Conservation (phyloP, 192 early-diverging fungal genomes). For the Umbelopsis isabellina region DNA sequence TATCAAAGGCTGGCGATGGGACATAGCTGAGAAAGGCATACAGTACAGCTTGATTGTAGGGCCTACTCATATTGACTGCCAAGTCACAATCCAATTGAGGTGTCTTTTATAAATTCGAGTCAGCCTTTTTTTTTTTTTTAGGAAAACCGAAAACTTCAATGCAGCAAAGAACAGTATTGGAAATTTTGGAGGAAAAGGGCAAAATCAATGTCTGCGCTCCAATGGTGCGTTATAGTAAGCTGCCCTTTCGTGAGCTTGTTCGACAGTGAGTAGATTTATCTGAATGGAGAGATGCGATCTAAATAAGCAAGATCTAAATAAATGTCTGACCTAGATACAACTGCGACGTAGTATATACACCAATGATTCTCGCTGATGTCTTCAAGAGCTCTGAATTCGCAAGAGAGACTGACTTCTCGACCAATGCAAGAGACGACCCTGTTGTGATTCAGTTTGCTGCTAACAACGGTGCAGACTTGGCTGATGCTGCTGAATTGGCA, state of each 20-base stretch:
- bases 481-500: constrained; percentile 82
- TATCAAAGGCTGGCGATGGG: no score
- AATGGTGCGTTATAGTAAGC: constrained; percentile 97
- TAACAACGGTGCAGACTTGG: constrained; percentile 75
- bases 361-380: constrained; percentile 95
- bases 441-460: constrained; percentile 96
- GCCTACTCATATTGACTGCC: no score
- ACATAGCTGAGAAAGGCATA: no score
- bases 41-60: no score
- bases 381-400: constrained; percentile 85
- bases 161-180: constrained; percentile 31
- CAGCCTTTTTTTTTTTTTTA: no score
- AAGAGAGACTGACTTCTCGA: constrained; percentile 82
- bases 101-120: no score
- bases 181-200: constrained; percentile 59
- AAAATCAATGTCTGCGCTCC: constrained; percentile 88
- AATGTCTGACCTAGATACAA: constrained; percentile 63
- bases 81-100: no score
- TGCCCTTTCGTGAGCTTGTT: constrained; percentile 88
- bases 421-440: constrained; percentile 79
- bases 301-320: neutral
- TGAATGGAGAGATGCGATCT: constrained; percentile 5
- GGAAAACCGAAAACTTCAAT: neutral
- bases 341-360: constrained; percentile 88
- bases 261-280: constrained; percentile 58